Percentiles rank a stretch among this genome's conserved stretches.
Evolutionary conservation across 2,329 filamentous ascomycete genomes (phyloP).

Genomic region (Colletotrichum eremochloae): DNA sequence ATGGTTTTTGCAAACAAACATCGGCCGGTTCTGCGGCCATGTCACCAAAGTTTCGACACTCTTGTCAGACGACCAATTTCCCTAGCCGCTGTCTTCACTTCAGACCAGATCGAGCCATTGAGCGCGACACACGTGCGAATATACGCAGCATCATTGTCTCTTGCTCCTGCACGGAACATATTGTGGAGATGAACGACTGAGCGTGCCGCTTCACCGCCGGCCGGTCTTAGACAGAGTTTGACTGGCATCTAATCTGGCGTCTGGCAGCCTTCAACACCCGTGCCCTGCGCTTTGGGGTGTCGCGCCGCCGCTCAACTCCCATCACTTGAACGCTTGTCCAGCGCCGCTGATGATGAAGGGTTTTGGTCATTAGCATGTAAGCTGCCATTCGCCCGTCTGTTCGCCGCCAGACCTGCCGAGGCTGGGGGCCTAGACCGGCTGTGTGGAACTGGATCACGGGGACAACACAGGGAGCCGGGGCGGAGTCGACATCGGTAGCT

Average conservation of each 20-base stretch:
- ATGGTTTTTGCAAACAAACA: conserved; percentile 21
- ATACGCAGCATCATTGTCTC: conserved; percentile 19
- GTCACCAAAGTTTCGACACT: conserved; percentile 11
- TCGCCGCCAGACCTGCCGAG: conserved; percentile 24
- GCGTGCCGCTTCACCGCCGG: conserved; percentile 38
- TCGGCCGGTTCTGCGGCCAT: conserved; percentile 24
- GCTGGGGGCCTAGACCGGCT: conserved; percentile 31
- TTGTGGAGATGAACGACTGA: conserved; percentile 41
- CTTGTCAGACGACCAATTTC: conserved; percentile 24
- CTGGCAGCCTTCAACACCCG: conserved; percentile 27
- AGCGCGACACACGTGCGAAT: conserved; percentile 32
- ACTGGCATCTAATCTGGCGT: conserved; percentile 35
- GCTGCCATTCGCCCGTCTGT: conserved; percentile 34
- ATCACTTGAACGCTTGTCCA: conserved; percentile 38
- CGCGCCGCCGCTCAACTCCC: conserved; percentile 23
- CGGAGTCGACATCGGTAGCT: conserved; percentile 30
- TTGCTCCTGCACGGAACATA: conserved; percentile 29
- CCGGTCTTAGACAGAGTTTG: conserved; percentile 37
- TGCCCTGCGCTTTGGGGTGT: conserved; percentile 24
- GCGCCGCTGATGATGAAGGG: conserved; percentile 35
- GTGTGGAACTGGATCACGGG: conserved; percentile 15
- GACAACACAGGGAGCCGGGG: conserved; percentile 15
- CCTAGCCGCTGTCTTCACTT: conserved; percentile 17
- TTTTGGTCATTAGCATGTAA: conserved; percentile 5
- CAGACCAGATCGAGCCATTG: conserved; percentile 13